These are phyloP conservation scores for Strobilomyces confusus DNA, from an alignment of 768 basidiomycete genomes.

Conservation along the genomic window DNA sequence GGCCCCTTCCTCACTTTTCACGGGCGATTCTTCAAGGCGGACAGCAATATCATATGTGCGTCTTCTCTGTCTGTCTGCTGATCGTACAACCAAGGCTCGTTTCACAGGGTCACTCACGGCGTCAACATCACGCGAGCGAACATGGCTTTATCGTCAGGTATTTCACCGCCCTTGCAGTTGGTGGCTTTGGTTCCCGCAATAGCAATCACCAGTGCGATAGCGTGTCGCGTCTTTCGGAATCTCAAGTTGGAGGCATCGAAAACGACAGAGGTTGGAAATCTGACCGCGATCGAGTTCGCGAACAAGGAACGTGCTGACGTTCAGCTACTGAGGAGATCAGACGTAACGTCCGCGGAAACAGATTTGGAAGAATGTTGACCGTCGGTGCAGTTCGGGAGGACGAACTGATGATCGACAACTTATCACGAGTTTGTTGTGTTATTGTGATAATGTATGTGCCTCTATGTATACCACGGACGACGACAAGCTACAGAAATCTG, in stretches of 20 bases:
- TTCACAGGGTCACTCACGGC: conserved; percentile 31
- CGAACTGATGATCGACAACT: not conserved
- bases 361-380: conserved; percentile 1
- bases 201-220: conserved; percentile 32
- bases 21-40: conserved; percentile 34
- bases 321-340: not conserved
- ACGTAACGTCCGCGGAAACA: not conserved
- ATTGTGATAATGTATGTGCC: not conserved
- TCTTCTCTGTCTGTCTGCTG: not conserved
- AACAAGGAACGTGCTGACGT: not conserved
- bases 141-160: conserved; percentile 15
- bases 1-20: conserved; percentile 31
- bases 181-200: conserved; percentile 27
- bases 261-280: conserved; percentile 3
- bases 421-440: not conserved
- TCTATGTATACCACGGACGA: not conserved
- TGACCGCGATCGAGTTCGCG: conserved; percentile 20
- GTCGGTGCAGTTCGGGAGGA: not conserved
- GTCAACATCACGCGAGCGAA: conserved; percentile 28
- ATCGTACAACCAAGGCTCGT: not conserved
- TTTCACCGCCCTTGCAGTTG: conserved; percentile 22
- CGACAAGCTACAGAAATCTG: not conserved
- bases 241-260: conserved; percentile 21
- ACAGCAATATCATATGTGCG: conserved; percentile 37
- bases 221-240: conserved; percentile 34